Evolutionary conservation across 495 filamentous ascomycete species (phyloP).

Genomic region (Penicillium longicatenatum): DNA sequence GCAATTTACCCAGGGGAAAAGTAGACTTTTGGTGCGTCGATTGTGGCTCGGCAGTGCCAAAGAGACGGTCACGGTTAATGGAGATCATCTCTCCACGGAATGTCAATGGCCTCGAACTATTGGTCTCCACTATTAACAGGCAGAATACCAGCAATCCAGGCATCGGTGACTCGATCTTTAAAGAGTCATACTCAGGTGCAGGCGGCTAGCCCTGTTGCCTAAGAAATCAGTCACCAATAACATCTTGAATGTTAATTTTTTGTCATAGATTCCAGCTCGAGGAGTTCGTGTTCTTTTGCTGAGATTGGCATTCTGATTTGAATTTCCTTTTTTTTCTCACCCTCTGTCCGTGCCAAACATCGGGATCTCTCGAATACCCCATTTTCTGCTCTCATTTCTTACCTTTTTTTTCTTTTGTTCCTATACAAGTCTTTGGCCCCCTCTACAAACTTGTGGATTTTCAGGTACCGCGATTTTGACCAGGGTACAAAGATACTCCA

Average conservation of each 20-base stretch:
- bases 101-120: slow-evolving; percentile 25
- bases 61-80: slow-evolving; percentile 19
- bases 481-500: background rate
- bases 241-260: background rate
- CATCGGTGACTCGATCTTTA: background rate
- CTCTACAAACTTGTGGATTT: background rate
- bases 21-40: slow-evolving; percentile 8
- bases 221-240: slow-evolving; percentile 6
- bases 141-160: background rate
- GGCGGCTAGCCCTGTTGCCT: slow-evolving; percentile 25
- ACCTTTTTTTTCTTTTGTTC: background rate
- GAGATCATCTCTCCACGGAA: background rate
- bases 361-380: background rate
- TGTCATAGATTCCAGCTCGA: background rate
- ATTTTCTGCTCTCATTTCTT: background rate
- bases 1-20: slow-evolving; percentile 15
- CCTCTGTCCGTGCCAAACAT: background rate
- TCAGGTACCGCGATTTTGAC: background rate
- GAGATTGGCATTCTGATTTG: background rate
- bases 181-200: slow-evolving; percentile 11
- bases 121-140: slow-evolving; percentile 3
- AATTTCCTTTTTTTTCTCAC: background rate
- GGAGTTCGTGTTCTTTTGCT: background rate
- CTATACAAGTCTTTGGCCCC: background rate
- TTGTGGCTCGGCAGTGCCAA: slow-evolving; percentile 8